A percentile compares a stretch with the other conserved stretches of the same genome.
Evolutionary conservation across 108 stramenopile species (phyloP).

Genomic region (Cafeteria roenbergensis): DNA sequence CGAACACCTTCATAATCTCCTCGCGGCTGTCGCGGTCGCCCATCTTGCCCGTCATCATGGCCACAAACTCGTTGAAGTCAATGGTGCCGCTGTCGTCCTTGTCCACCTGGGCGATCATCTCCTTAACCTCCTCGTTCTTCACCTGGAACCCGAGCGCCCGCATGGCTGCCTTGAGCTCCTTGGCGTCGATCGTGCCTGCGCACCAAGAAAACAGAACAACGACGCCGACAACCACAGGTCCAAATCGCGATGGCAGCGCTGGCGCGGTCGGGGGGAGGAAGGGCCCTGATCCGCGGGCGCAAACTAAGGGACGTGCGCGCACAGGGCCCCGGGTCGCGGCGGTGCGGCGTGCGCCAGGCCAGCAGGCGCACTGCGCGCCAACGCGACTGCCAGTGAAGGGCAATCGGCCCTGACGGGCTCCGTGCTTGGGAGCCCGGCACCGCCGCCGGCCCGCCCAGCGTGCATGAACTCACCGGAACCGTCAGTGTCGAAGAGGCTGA

Average conservation of each 20-base stretch:
- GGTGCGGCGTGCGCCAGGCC: too few species aligned
- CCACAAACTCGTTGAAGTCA: slow-evolving; percentile 68
- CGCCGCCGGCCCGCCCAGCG: too few species aligned
- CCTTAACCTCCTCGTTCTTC: slow-evolving; percentile 69
- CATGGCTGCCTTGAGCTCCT: slow-evolving; percentile 78
- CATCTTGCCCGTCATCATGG: slow-evolving; percentile 53
- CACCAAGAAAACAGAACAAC: background rate
- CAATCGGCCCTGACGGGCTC: too few species aligned
- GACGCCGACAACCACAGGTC: background rate
- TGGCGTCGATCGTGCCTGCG: slow-evolving; percentile 59
- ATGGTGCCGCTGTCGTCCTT: slow-evolving; percentile 68
- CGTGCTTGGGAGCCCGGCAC: too few species aligned
- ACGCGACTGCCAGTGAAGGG: too few species aligned
- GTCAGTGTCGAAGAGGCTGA: slow-evolving; percentile 31
- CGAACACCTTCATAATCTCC: slow-evolving; percentile 67
- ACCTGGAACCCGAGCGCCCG: slow-evolving; percentile 71
- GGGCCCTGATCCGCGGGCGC: background rate
- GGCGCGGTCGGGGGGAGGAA: too few species aligned
- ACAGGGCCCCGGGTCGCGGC: background rate
- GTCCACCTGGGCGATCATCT: slow-evolving; percentile 66
- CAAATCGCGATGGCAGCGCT: background rate
- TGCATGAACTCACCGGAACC: slow-evolving; percentile 20
- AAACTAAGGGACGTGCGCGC: background rate
- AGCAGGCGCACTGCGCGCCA: too few species aligned
- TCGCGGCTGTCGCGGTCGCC: slow-evolving; percentile 59